These are phyloP conservation scores for Coemansia sp. DNA, from an alignment of 192 early-diverging fungal genomes.

Conservation along the genomic window DNA sequence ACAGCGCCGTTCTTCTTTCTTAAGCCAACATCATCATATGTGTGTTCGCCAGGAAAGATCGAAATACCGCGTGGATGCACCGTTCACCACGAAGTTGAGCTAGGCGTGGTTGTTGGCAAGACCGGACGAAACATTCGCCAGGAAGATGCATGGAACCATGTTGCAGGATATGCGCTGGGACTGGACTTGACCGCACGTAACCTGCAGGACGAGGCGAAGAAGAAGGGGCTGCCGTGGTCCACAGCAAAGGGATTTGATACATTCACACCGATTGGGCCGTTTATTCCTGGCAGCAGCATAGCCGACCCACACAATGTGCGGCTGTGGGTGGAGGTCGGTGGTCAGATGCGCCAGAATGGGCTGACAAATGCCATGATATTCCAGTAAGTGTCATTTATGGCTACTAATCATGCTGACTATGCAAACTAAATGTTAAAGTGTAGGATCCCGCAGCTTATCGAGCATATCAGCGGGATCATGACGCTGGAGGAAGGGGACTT, in stretches of 20 bases:
- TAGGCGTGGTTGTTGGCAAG: slow-evolving; percentile 87
- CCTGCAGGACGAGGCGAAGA: slow-evolving; percentile 81
- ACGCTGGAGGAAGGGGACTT: slow-evolving; percentile 86
- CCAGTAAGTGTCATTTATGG: slow-evolving; percentile 46
- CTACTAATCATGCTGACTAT: neutral
- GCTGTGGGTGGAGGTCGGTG: slow-evolving; percentile 77
- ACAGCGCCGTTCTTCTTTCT: slow-evolving; percentile 88
- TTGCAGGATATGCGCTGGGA: slow-evolving; percentile 79
- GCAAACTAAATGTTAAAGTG: slow-evolving; percentile 3
- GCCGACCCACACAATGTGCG: slow-evolving; percentile 71
- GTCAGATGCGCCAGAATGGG: slow-evolving; percentile 76
- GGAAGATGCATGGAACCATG: slow-evolving; percentile 59
- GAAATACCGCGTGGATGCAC: slow-evolving; percentile 75
- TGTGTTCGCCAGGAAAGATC: slow-evolving; percentile 64
- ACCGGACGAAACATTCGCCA: slow-evolving; percentile 69
- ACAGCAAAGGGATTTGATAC: slow-evolving; percentile 94
- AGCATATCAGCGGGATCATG: slow-evolving; percentile 82
- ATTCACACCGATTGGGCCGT: slow-evolving; percentile 85
- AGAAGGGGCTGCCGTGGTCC: slow-evolving; percentile 83
- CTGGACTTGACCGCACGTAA: slow-evolving; percentile 93
- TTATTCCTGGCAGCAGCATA: slow-evolving; percentile 70
- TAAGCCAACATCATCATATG: slow-evolving; percentile 84
- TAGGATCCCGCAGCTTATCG: slow-evolving; percentile 76
- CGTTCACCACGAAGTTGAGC: slow-evolving; percentile 93
- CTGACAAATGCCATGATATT: slow-evolving; percentile 91